Conservation (phyloP, 768 basidiomycete genomes). For the Tricholoma matsutake region DNA sequence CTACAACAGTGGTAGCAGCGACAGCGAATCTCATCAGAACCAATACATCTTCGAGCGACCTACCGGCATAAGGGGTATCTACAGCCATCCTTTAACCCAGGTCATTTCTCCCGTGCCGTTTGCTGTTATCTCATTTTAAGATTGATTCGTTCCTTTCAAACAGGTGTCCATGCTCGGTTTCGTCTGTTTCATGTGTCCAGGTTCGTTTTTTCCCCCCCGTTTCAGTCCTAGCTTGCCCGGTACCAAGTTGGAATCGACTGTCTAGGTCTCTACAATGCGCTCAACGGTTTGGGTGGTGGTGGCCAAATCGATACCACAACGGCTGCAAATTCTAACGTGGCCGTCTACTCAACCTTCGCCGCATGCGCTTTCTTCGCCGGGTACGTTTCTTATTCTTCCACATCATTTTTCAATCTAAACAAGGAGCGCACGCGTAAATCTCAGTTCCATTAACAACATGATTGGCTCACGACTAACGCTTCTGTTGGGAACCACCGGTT, state of each 20-base stretch:
- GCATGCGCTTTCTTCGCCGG: slow-evolving; percentile 66
- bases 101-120: slow-evolving; percentile 16
- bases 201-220: slow-evolving; percentile 32
- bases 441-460: slow-evolving; percentile 74
- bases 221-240: neutral
- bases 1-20: slow-evolving; percentile 21
- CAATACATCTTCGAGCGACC: slow-evolving; percentile 19
- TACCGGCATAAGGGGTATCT: slow-evolving; percentile 45
- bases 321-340: slow-evolving; percentile 53
- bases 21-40: slow-evolving; percentile 22
- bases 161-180: slow-evolving; percentile 52
- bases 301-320: slow-evolving; percentile 54
- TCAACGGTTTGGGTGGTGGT: slow-evolving; percentile 61
- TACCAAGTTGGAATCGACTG: slow-evolving; percentile 4
- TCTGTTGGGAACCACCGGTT: slow-evolving; percentile 70
- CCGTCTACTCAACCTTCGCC: slow-evolving; percentile 60
- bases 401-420: neutral
- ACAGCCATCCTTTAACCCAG: slow-evolving; percentile 52
- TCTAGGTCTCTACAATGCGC: slow-evolving; percentile 59
- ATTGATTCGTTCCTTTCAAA: neutral
- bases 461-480: slow-evolving; percentile 77
- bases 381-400: slow-evolving; percentile 30
- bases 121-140: neutral
- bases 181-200: slow-evolving; percentile 49
- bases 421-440: neutral